Conservation (phyloP, 495 filamentous ascomycete genomes). For the Penicillium silybi region DNA sequence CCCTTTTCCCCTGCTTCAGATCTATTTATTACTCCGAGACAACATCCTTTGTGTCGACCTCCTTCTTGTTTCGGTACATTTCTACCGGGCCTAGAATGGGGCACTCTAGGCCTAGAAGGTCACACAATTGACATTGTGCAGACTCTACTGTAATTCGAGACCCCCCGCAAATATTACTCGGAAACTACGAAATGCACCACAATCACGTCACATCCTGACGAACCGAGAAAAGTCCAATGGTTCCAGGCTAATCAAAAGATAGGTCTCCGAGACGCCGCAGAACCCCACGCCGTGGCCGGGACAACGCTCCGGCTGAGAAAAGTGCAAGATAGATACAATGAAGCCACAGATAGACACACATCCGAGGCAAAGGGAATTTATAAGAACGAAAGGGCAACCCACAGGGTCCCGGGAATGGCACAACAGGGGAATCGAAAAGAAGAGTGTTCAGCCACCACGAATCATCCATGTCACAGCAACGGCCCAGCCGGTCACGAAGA, state of each 20-base stretch:
- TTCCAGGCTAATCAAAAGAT: neutral
- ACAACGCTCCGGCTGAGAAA: constrained; percentile 5
- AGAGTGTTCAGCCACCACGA: constrained; percentile 23
- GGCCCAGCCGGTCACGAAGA: constrained; percentile 52
- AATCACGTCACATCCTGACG: neutral
- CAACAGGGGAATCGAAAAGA: constrained; percentile 1
- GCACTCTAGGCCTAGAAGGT: too few species aligned
- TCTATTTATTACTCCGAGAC: neutral
- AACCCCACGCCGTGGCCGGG: constrained; percentile 4
- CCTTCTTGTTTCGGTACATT: neutral
- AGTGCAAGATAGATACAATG: neutral
- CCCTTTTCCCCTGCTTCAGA: neutral
- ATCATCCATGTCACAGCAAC: constrained; percentile 45
- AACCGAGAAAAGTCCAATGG: neutral
- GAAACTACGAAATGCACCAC: neutral
- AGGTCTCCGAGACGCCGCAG: constrained; percentile 14
- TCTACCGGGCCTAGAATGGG: neutral
- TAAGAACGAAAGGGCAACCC: constrained; percentile 11
- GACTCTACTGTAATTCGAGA: too few species aligned
- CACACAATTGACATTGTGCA: too few species aligned
- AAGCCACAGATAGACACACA: constrained; percentile 2
- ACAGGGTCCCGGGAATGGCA: constrained; percentile 4
- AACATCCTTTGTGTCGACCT: too few species aligned
- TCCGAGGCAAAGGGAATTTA: constrained; percentile 11
- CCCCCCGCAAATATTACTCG: neutral